These are phyloP conservation scores for Entomortierella chlamydospora DNA, from an alignment of 192 early-diverging fungal genomes.

Conservation along the genomic window DNA sequence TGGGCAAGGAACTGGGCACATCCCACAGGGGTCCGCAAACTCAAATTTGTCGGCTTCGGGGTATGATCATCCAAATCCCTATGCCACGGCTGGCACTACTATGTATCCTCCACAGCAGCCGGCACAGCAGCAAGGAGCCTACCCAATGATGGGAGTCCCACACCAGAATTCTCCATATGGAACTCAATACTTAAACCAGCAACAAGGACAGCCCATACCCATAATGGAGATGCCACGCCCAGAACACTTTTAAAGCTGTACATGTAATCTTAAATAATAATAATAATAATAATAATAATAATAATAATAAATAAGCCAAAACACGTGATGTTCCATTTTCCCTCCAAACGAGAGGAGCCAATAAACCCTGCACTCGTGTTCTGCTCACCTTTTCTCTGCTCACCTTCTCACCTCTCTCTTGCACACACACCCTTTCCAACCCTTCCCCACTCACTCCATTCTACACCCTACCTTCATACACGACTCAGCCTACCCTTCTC, in stretches of 20 bases:
- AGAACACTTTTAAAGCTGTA: slow-evolving; percentile 42
- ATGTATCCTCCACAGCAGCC: slow-evolving; percentile 19
- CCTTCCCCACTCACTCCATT: no score
- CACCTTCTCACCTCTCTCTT: no score
- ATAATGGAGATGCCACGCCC: slow-evolving; percentile 50
- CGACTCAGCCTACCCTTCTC: background rate
- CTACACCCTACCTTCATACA: no score
- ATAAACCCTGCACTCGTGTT: no score
- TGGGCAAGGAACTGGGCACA: slow-evolving; percentile 10
- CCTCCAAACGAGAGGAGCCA: no score
- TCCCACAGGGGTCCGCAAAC: slow-evolving; percentile 21
- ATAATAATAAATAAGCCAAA: no score
- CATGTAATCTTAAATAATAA: no score
- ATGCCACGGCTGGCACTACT: slow-evolving; percentile 13
- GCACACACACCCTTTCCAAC: no score
- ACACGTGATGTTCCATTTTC: no score
- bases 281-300: no score
- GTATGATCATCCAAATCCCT: slow-evolving; percentile 24
- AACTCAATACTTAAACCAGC: slow-evolving; percentile 13
- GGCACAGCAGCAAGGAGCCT: slow-evolving; percentile 15
- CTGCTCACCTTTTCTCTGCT: no score
- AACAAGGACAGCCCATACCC: slow-evolving; percentile 4
- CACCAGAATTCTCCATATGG: slow-evolving; percentile 34
- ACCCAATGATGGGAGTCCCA: slow-evolving; percentile 24
- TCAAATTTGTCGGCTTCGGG: slow-evolving; percentile 20